Evolutionary conservation across 2,329 filamentous ascomycete species (phyloP).

Genomic region (Ophiostoma himal-ulmi): DNA sequence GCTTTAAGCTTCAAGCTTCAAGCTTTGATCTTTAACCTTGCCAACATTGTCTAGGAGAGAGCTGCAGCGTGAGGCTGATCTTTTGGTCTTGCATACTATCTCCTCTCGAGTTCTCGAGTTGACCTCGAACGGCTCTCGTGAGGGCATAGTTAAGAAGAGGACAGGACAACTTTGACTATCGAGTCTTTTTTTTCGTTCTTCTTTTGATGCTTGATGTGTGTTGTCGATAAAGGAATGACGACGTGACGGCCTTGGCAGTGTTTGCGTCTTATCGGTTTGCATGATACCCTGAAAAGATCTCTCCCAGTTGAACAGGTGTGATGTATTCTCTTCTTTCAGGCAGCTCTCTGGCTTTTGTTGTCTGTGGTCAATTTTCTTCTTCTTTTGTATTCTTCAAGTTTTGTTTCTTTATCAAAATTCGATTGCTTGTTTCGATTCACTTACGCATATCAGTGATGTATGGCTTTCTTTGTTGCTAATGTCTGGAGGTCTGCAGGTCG

Average conservation of each 20-base stretch:
- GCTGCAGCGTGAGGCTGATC: neutral
- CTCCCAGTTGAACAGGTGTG: slow-evolving; percentile 1
- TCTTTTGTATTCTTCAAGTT: neutral
- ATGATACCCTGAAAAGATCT: slow-evolving; percentile 4
- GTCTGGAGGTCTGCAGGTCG: neutral
- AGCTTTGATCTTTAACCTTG: too few relatives aligned
- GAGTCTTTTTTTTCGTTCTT: neutral
- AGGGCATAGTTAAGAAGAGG: neutral
- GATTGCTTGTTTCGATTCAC: neutral
- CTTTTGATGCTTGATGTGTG: neutral
- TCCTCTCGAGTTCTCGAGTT: neutral
- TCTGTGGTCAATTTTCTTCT: neutral
- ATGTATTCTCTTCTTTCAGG: slow-evolving; percentile 1
- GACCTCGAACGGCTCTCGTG: neutral
- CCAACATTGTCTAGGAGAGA: neutral
- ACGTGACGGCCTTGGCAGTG: neutral
- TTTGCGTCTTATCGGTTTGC: slow-evolving; percentile 8
- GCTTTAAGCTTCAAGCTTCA: neutral
- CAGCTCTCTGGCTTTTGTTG: neutral
- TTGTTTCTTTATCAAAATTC: neutral
- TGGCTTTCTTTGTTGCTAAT: neutral
- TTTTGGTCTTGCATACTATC: neutral
- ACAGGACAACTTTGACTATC: neutral
- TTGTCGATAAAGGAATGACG: neutral
- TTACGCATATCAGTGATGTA: neutral